A percentile compares a stretch with the other conserved stretches of the same genome.
These are phyloP conservation scores for Melanopsichium pennsylvanicum DNA, from an alignment of 1,284 basidiomycete genomes.

Conservation along the genomic window DNA sequence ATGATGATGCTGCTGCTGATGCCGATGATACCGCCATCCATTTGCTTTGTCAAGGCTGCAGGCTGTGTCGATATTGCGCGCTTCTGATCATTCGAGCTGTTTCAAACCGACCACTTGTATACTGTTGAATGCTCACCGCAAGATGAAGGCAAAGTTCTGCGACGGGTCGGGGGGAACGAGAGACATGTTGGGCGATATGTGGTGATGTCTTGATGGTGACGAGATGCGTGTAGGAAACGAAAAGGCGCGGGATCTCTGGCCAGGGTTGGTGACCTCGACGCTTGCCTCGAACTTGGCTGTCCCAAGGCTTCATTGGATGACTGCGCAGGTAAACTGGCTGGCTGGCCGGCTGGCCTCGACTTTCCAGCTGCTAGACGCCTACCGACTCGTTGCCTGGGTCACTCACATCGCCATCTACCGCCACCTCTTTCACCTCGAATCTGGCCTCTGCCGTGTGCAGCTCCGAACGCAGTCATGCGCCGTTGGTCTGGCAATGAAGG, in stretches of 20 bases:
- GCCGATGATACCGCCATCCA: conserved; percentile 5
- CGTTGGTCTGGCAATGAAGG: too few relatives aligned
- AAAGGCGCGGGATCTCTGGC: conserved; percentile 1
- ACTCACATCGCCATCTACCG: conserved; percentile 1
- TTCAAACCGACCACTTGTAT: neutral
- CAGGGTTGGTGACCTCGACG: conserved; percentile 1
- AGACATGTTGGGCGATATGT: conserved; percentile 57
- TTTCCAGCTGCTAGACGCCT: neutral
- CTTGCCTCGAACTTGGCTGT: neutral
- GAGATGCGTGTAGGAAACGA: conserved; percentile 35
- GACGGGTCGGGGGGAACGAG: conserved; percentile 65
- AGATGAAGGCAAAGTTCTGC: conserved; percentile 66
- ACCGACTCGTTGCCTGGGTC: neutral
- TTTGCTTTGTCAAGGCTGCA: too few relatives aligned
- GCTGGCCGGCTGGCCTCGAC: neutral
- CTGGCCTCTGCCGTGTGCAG: neutral
- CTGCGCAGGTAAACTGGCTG: too few relatives aligned
- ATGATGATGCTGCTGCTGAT: neutral
- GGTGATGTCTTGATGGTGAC: conserved; percentile 46
- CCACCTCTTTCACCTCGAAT: neutral
- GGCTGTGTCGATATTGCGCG: neutral
- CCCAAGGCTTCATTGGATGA: too few relatives aligned
- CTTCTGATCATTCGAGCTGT: conserved; percentile 20
- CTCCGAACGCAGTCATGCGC: neutral
- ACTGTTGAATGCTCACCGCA: conserved; percentile 55